Evolutionary conservation across 768 basidiomycete species (phyloP), one percentile per base, ranked within the genome.

Genomic region (Phanerochaete sordida): DNA sequence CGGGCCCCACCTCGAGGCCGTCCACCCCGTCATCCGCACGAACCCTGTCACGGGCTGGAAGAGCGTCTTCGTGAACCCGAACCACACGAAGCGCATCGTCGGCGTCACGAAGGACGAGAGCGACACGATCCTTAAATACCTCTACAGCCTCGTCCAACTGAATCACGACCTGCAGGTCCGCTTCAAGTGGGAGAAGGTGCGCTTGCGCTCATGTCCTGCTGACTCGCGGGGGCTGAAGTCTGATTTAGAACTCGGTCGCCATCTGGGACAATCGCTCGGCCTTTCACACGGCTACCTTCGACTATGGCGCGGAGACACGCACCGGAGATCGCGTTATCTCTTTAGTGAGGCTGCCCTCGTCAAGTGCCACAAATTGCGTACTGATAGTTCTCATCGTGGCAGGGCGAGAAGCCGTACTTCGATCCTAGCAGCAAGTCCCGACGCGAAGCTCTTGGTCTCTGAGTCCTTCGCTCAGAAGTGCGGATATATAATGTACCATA

Each of bases 381-480:
- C 3, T 2, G 11, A n/a, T n/a, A n/a, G 26, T 49, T 16, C 30
- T 7, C 49, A 23, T 35, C 7, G n/a, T n/a, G n/a, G n/a, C 28
- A 61, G 60, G 76, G 75, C 33, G 76, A 77, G 66, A 63, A 56
- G 51, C 75, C 76, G 3, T 75, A 68, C 65, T 68, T 72, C 49
- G 74, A 76, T 58, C 62, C 64, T 0, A 49, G 57, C 16, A 50
- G 55, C 44, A 62, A 47, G 52, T 62, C 64, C 8, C 44, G 68
- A n/a, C 61, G 64, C 13, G 67, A 65, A 43, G 62, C 61, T 47
- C 58, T 69, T 27, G 67, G 65, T 2, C 57, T 58, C 8, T 52
- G 24, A 52, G n/a, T n/a, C n/a, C n/a, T n/a, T n/a, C n/a, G 7
- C 33, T 35, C 33, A 35, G 6, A 44, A 51, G n/a, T 35, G 33